A percentile compares a stretch with the other conserved stretches of the same genome.
Evolutionary conservation across 2,329 filamentous ascomycete species (phyloP).

Genomic region (Scopulariopsis brevicaulis): DNA sequence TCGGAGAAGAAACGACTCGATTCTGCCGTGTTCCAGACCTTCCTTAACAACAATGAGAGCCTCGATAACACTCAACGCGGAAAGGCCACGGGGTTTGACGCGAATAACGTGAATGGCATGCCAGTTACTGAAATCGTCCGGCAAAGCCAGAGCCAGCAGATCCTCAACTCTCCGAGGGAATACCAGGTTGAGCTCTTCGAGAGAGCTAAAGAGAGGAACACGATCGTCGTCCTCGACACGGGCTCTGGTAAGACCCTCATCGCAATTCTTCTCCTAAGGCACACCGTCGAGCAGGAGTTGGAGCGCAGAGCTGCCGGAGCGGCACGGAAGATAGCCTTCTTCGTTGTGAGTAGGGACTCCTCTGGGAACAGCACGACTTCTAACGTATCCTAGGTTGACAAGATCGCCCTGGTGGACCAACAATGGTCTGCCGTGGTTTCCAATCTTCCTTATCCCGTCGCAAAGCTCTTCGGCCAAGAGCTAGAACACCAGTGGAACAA

Average conservation of each 20-base stretch:
- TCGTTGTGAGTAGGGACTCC: constrained; percentile 45
- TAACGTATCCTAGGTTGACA: constrained; percentile 51
- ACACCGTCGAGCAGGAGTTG: constrained; percentile 68
- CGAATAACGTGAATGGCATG: background rate
- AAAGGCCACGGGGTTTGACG: background rate
- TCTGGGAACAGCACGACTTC: background rate
- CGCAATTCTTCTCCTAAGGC: constrained; percentile 70
- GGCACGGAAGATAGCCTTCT: constrained; percentile 64
- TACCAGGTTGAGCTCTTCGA: constrained; percentile 92
- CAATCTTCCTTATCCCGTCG: constrained; percentile 69
- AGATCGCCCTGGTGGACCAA: constrained; percentile 81
- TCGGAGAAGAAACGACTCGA: constrained; percentile 37
- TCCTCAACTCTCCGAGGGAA: constrained; percentile 70
- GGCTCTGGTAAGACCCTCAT: constrained; percentile 96
- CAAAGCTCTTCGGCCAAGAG: constrained; percentile 65
- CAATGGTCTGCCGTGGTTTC: constrained; percentile 71
- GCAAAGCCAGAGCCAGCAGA: constrained; percentile 28
- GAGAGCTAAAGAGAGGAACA: constrained; percentile 71
- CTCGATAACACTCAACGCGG: background rate
- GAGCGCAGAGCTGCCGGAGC: constrained; percentile 51
- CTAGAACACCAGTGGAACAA: constrained; percentile 24
- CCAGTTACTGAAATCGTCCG: constrained; percentile 3
- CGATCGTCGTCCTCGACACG: constrained; percentile 89
- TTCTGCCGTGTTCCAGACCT: constrained; percentile 35
- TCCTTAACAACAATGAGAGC: constrained; percentile 19